phyloP scores from a whole-genome alignment of 2,329 filamentous ascomycete genomes.

The Xylaria digitata region DNA sequence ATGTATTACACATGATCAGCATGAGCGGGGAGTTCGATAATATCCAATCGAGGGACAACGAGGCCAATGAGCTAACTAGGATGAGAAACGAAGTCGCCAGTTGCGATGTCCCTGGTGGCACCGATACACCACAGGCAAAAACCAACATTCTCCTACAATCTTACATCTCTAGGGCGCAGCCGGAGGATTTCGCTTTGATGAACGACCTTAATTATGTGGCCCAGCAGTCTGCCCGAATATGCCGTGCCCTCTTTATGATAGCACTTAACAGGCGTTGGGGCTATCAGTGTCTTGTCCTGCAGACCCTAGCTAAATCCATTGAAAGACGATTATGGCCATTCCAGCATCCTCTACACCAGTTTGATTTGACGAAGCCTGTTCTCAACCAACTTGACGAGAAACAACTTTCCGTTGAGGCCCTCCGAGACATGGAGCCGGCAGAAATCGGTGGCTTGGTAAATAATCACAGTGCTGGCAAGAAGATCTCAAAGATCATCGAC shows the following conservation, averaged over 20 bases:
- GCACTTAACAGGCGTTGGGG: constrained; percentile 96
- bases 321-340: constrained; percentile 96
- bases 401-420: constrained; percentile 79
- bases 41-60: constrained; percentile 89
- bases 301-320: constrained; percentile 95
- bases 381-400: constrained; percentile 88
- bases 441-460: constrained; percentile 94
- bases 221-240: constrained; percentile 95
- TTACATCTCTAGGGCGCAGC: constrained; percentile 87
- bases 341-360: constrained; percentile 94
- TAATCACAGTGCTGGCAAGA: constrained; percentile 87
- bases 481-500: constrained; percentile 81
- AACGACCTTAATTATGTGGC: constrained; percentile 96
- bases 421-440: constrained; percentile 91
- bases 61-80: constrained; percentile 84
- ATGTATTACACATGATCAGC: constrained; percentile 94
- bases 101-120: constrained; percentile 81
- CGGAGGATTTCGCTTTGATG: constrained; percentile 92
- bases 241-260: constrained; percentile 95
- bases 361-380: constrained; percentile 86
- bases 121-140: constrained; percentile 82
- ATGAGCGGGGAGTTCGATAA: constrained; percentile 99
- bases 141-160: constrained; percentile 96
- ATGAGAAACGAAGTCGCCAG: constrained; percentile 77
- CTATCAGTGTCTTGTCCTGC: constrained; percentile 88